A percentile compares a stretch with the other conserved stretches of the same genome.
Conservation (phyloP, 179 eudicot species). For the Vitellaria paradoxa region DNA sequence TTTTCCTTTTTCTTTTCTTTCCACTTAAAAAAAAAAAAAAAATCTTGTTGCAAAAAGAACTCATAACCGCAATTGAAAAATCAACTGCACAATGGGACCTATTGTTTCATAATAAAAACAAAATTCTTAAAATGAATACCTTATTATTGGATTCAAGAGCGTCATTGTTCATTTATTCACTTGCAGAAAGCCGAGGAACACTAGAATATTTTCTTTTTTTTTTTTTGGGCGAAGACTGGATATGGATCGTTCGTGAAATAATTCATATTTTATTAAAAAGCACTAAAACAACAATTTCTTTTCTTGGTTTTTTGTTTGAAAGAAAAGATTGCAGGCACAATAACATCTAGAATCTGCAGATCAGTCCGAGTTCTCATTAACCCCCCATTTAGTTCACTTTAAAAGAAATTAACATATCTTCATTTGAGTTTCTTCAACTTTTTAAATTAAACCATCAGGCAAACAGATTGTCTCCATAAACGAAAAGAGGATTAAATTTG, state of each 20-base stretch:
- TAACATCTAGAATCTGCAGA: not conserved
- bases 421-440: slow-evolving; percentile 2
- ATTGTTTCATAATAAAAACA: not conserved
- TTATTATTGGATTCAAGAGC: not conserved
- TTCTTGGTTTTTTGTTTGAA: not conserved
- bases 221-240: too few relatives aligned
- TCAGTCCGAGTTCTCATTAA: not conserved
- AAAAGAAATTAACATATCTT: not conserved
- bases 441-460: not conserved
- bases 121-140: not conserved
- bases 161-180: slow-evolving; percentile 1
- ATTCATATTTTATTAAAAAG: not conserved
- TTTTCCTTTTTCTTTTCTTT: not conserved
- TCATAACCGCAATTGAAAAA: not conserved
- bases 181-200: not conserved
- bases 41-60: not conserved
- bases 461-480: not conserved
- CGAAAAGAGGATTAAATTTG: not conserved
- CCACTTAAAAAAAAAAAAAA: too few relatives aligned
- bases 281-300: not conserved
- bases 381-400: not conserved
- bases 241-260: not conserved
- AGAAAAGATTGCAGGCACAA: not conserved
- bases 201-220: too few relatives aligned
- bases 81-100: not conserved